Percentiles rank a stretch among this genome's conserved stretches.
Evolutionary conservation across 83 land plant genomes (phyloP).

Genomic region (Picea mariana): DNA sequence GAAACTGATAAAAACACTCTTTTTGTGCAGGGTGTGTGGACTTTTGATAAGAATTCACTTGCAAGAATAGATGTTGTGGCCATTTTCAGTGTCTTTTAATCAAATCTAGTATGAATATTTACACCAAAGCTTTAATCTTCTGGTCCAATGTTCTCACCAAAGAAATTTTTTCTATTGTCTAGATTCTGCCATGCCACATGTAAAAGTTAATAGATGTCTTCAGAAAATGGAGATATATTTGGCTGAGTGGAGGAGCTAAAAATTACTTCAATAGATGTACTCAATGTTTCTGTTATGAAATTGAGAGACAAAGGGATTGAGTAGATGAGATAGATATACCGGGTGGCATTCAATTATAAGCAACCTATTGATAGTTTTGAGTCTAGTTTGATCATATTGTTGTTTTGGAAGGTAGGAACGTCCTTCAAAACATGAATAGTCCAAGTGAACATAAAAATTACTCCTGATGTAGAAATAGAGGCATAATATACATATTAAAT

Average conservation of each 20-base stretch:
- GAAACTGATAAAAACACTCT: too few species aligned
- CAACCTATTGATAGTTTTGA: not conserved
- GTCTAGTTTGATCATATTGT: not conserved
- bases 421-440: not conserved
- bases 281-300: too few species aligned
- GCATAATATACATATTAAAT: not conserved
- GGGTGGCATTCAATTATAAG: not conserved
- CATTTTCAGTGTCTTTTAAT: not conserved
- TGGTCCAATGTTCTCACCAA: not conserved
- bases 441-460: not conserved
- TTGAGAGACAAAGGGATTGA: not conserved
- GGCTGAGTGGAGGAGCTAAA: not conserved
- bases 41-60: not conserved
- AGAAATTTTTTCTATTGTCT: not conserved
- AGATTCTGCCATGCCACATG: not conserved
- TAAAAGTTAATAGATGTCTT: too few species aligned
- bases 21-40: not conserved
- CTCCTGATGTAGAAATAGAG: not conserved
- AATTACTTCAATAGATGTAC: not conserved
- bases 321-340: not conserved
- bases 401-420: not conserved
- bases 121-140: not conserved
- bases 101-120: not conserved
- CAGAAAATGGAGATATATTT: not conserved
- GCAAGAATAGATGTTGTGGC: not conserved